phyloP scores from a whole-genome alignment of 2,329 filamentous ascomycete species.

The Epichloe amarillans region DNA sequence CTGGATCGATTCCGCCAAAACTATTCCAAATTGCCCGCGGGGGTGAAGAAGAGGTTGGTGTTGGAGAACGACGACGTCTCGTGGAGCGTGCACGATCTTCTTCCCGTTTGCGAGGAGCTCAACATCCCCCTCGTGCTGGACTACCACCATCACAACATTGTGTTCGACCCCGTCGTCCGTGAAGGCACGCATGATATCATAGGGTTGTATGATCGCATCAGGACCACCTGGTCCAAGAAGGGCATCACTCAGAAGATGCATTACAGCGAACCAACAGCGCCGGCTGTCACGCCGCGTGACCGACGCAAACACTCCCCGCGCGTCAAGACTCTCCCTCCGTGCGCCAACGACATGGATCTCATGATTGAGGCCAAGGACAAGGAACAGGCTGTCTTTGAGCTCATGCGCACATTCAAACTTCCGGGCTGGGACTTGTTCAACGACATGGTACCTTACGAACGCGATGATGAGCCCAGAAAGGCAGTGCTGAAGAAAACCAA shows the following conservation, averaged over 20 bases:
- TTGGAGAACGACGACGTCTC: conserved; percentile 90
- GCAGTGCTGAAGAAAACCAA: conserved; percentile 25
- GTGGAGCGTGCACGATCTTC: conserved; percentile 82
- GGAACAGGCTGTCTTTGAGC: conserved; percentile 87
- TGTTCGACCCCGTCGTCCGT: conserved; percentile 62
- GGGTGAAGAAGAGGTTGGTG: conserved; percentile 69
- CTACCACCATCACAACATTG: conserved; percentile 90
- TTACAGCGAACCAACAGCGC: conserved; percentile 60
- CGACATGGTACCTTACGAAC: conserved; percentile 63
- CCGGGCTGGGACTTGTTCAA: conserved; percentile 66
- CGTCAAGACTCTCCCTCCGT: conserved; percentile 70
- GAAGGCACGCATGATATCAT: conserved; percentile 80
- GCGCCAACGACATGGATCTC: conserved; percentile 73
- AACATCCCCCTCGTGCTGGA: conserved; percentile 82
- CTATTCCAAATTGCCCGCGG: conserved; percentile 51
- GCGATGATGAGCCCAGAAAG: conserved; percentile 57
- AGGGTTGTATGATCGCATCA: conserved; percentile 59
- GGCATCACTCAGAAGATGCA: conserved; percentile 91
- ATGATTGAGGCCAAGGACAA: conserved; percentile 99
- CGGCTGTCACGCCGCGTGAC: conserved; percentile 61
- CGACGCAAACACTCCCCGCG: conserved; percentile 75
- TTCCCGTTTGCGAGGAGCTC: conserved; percentile 85
- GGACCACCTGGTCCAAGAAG: conserved; percentile 73
- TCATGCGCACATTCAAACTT: conserved; percentile 79
- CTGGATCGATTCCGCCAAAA: conserved; percentile 66